A percentile compares a stretch with the other conserved stretches of the same genome.
phyloP scores from a whole-genome alignment of 495 filamentous ascomycete genomes.

The Tuber calosporum region DNA sequence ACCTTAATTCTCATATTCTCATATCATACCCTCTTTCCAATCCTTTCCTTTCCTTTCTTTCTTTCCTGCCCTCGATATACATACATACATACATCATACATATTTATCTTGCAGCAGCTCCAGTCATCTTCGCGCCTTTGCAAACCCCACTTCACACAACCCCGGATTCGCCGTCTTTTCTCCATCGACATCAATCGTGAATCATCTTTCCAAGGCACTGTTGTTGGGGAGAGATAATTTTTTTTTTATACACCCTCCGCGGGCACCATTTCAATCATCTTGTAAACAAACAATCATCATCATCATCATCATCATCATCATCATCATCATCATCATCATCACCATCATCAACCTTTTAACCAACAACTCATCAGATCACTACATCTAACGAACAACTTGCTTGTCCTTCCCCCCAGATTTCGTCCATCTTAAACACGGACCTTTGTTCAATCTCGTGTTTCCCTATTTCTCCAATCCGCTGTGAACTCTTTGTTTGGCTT shows the following conservation, averaged over 20 bases:
- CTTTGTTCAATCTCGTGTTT: constrained; percentile 11
- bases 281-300: constrained; percentile 5
- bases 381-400: constrained; percentile 16
- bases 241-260: not conserved
- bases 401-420: constrained; percentile 22
- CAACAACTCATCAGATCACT: constrained; percentile 29
- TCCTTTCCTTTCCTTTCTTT: not conserved
- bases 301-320: not conserved
- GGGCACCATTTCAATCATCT: not conserved
- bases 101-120: not conserved
- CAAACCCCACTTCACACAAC: not conserved
- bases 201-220: not conserved
- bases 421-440: constrained; percentile 28
- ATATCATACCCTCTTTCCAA: not conserved
- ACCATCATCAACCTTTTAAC: constrained; percentile 17
- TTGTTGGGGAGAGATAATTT: not conserved
- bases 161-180: not conserved
- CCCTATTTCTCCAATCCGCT: constrained; percentile 1
- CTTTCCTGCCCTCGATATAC: not conserved
- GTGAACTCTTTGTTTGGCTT: constrained; percentile 23
- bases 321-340: not conserved
- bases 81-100: no score
- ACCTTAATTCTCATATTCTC: not conserved
- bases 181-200: constrained; percentile 1
- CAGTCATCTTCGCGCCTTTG: not conserved